Evolutionary conservation across 805 yeast genomes (phyloP).

Genomic region (Nakazawaea pomicola): DNA sequence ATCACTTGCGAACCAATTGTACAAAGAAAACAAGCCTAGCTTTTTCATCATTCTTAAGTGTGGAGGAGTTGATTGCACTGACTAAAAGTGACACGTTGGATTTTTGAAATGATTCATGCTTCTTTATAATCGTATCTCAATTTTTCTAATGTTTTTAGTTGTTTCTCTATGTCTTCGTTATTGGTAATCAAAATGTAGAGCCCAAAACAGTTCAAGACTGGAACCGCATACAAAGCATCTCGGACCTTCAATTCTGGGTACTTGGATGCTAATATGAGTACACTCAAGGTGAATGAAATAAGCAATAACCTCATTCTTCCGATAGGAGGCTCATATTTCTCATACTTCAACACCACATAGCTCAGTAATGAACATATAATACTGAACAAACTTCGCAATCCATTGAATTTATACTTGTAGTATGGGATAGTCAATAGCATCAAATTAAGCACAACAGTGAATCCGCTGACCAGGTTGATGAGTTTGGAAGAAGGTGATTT

Average conservation of each 20-base stretch:
- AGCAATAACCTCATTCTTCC: constrained; percentile 1
- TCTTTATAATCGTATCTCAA: constrained; percentile 26
- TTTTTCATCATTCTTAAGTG: too few species aligned
- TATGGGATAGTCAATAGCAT: constrained; percentile 22
- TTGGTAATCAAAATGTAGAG: constrained; percentile 18
- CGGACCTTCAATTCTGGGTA: constrained; percentile 4
- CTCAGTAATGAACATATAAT: constrained; percentile 17
- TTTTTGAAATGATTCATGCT: constrained; percentile 19
- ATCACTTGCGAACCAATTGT: constrained; percentile 5
- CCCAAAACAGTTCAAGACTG: constrained; percentile 19
- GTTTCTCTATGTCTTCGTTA: constrained; percentile 15
- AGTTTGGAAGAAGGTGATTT: neutral
- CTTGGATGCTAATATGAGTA: constrained; percentile 13
- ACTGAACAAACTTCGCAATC: constrained; percentile 21
- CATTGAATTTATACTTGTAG: constrained; percentile 21
- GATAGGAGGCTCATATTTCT: constrained; percentile 5
- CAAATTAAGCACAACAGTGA: constrained; percentile 20
- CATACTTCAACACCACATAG: constrained; percentile 9
- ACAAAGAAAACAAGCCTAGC: constrained; percentile 8
- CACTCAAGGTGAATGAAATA: constrained; percentile 10
- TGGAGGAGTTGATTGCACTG: too few species aligned
- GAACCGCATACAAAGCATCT: constrained; percentile 23
- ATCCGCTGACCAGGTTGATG: constrained; percentile 14
- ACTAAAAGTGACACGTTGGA: constrained; percentile 15
- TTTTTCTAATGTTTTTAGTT: constrained; percentile 18